These are phyloP conservation scores for Penicillium dipodomyicola DNA, from an alignment of 495 filamentous ascomycete species.

Conservation along the genomic window DNA sequence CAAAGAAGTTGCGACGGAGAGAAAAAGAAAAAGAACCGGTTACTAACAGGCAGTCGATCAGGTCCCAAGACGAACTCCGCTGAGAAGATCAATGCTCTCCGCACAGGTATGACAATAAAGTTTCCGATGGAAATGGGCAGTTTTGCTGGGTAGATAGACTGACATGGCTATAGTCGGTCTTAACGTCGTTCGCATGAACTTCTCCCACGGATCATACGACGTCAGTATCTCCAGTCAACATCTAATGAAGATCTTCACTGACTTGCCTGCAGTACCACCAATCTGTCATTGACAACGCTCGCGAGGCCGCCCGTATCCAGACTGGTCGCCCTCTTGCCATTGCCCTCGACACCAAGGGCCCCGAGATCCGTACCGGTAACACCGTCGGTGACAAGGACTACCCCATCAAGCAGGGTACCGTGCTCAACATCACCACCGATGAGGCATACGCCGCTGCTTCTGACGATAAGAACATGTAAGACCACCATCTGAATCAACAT, in stretches of 20 bases:
- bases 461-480: constrained; percentile 91
- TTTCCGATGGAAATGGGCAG: constrained; percentile 1
- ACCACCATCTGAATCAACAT: constrained; percentile 8
- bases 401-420: constrained; percentile 75
- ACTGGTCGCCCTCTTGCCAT: constrained; percentile 88
- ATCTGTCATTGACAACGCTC: constrained; percentile 92
- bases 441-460: constrained; percentile 84
- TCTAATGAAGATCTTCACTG: constrained; percentile 7
- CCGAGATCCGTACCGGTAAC: constrained; percentile 96
- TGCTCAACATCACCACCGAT: constrained; percentile 95
- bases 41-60: constrained; percentile 32
- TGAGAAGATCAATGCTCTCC: constrained; percentile 91
- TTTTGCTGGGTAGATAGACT: constrained; percentile 11
- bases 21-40: constrained; percentile 9
- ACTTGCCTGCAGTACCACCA: constrained; percentile 66
- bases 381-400: constrained; percentile 80
- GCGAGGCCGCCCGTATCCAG: constrained; percentile 72
- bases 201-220: constrained; percentile 95
- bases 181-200: constrained; percentile 99
- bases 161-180: constrained; percentile 61
- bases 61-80: constrained; percentile 97
- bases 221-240: constrained; percentile 40
- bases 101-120: constrained; percentile 51
- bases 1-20: not conserved
- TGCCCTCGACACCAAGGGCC: constrained; percentile 97